Evolutionary conservation across 768 basidiomycete genomes (phyloP).

Genomic region (Mycena metata): DNA sequence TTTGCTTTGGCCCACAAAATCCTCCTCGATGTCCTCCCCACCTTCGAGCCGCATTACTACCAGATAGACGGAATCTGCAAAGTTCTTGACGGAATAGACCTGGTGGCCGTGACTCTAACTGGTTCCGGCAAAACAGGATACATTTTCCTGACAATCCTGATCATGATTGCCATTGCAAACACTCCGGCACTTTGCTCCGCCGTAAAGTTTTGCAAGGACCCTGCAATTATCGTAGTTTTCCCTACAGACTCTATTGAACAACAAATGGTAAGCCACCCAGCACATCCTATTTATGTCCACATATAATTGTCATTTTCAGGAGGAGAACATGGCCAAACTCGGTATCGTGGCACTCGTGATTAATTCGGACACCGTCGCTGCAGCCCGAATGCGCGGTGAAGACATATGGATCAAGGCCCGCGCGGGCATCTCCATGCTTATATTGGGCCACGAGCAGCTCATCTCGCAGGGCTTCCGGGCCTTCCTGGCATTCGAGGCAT

Average conservation of each 20-base stretch:
- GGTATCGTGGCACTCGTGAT: slow-evolving; percentile 40
- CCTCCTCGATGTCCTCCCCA: not conserved
- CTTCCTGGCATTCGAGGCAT: no score
- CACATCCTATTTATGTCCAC: no score
- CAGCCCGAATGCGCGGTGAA: not conserved
- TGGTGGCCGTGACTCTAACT: slow-evolving; percentile 6
- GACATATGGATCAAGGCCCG: not conserved
- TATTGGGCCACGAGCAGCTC: slow-evolving; percentile 42
- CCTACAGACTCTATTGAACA: no score
- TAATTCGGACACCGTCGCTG: slow-evolving; percentile 37
- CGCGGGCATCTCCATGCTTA: not conserved
- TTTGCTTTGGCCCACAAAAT: not conserved
- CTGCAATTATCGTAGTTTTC: no score
- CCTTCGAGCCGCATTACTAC: slow-evolving; percentile 5
- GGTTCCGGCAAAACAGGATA: no score
- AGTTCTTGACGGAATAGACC: slow-evolving; percentile 8
- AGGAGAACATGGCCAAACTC: slow-evolving; percentile 13
- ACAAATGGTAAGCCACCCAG: no score
- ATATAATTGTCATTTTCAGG: no score
- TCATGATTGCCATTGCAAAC: no score
- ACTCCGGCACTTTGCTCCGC: no score
- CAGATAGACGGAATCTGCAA: slow-evolving; percentile 10
- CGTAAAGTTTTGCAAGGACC: no score
- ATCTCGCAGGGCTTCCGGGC: not conserved
- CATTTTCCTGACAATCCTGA: no score